A percentile compares a stretch with the other conserved stretches of the same genome.
These are phyloP conservation scores for Scutellaria minor DNA, from an alignment of 257 asterid species.

Conservation along the genomic window DNA sequence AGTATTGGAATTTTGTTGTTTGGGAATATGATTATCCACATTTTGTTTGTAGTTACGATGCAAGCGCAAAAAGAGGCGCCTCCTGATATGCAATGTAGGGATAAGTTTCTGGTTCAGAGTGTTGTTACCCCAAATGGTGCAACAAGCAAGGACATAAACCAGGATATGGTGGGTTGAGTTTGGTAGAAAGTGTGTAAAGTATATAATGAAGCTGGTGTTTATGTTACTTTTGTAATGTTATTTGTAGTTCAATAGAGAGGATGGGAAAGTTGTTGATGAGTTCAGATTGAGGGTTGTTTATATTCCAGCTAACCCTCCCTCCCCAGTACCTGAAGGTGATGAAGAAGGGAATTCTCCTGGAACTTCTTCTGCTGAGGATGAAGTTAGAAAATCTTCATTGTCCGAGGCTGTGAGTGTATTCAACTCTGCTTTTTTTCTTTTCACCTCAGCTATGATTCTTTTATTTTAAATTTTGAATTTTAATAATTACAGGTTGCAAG, in stretches of 20 bases:
- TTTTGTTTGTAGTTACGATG: slow-evolving; percentile 65
- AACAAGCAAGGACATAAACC: slow-evolving; percentile 61
- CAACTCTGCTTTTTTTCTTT: slow-evolving; percentile 3
- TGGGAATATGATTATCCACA: not conserved
- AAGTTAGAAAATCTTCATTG: slow-evolving; percentile 46
- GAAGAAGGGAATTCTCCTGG: slow-evolving; percentile 85
- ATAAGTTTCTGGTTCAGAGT: slow-evolving; percentile 86
- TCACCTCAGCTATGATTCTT: slow-evolving; percentile 20
- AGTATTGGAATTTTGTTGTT: not conserved
- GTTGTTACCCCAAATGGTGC: slow-evolving; percentile 69
- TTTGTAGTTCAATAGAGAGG: slow-evolving; percentile 65
- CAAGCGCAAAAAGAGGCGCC: slow-evolving; percentile 85
- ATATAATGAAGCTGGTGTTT: slow-evolving; percentile 17
- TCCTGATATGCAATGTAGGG: slow-evolving; percentile 83
- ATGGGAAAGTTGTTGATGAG: slow-evolving; percentile 70
- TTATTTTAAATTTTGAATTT: slow-evolving; percentile 14
- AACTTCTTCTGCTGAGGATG: slow-evolving; percentile 67
- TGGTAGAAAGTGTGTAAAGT: not conserved
- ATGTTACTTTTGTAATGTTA: slow-evolving; percentile 14
- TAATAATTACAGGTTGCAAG: slow-evolving; percentile 50
- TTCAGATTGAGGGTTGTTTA: slow-evolving; percentile 76
- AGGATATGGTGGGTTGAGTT: slow-evolving; percentile 64
- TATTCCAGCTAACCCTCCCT: slow-evolving; percentile 88
- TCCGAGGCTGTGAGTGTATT: slow-evolving; percentile 62
- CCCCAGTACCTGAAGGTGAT: slow-evolving; percentile 94